phyloP scores from a whole-genome alignment of 352 stramenopile genomes.

The Phytophthora sp. region DNA sequence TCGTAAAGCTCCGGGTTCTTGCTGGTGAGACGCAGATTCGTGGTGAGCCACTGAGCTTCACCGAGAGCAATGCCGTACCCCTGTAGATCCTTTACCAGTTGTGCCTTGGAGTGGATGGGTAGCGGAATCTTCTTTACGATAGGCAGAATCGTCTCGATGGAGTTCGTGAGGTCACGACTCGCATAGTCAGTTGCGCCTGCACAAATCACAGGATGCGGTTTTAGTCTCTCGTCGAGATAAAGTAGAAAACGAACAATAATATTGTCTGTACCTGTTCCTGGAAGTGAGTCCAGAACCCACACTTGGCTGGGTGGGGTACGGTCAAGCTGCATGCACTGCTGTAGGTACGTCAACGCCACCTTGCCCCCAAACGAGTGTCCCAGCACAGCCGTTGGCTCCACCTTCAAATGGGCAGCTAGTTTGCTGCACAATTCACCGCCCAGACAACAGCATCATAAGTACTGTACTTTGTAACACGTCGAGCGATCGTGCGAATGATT shows the following conservation, averaged over 20 bases:
- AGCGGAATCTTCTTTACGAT: conserved; percentile 75
- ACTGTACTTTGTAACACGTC: background rate
- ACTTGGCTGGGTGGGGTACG: conserved; percentile 55
- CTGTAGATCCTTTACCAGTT: conserved; percentile 70
- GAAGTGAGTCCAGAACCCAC: conserved; percentile 78
- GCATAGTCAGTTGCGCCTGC: conserved; percentile 67
- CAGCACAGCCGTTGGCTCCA: conserved; percentile 65
- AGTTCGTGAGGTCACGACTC: conserved; percentile 63
- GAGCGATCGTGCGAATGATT: background rate
- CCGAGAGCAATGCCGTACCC: conserved; percentile 62
- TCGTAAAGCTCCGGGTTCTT: conserved; percentile 66
- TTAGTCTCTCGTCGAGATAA: background rate
- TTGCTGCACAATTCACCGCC: conserved; percentile 34
- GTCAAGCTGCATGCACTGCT: conserved; percentile 52
- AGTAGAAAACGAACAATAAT: background rate
- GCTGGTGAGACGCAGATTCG: conserved; percentile 64
- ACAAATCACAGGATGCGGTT: background rate
- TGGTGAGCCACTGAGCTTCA: conserved; percentile 85
- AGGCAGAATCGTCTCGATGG: conserved; percentile 76
- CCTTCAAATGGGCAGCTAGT: conserved; percentile 54
- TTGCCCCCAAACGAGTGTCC: conserved; percentile 86
- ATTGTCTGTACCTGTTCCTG: conserved; percentile 55
- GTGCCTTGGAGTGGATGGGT: conserved; percentile 71
- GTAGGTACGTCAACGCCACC: conserved; percentile 73
- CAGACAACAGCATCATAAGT: background rate